Evolutionary conservation across 805 yeast genomes (phyloP).

Genomic region (Metschnikowia matae): DNA sequence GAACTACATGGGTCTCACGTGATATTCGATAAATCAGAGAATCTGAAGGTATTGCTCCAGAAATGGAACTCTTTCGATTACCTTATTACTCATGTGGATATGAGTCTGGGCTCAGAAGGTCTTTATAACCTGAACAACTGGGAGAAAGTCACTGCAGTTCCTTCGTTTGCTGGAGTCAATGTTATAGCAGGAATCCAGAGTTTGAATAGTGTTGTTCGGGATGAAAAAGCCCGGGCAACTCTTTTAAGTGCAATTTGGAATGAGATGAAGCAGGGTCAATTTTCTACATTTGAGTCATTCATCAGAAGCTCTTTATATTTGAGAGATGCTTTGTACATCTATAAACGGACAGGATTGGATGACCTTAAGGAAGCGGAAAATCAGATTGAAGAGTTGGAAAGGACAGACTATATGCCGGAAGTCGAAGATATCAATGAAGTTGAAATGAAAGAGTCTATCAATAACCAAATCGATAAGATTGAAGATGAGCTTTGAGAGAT

Average conservation of each 20-base stretch:
- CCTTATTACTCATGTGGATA: slow-evolving; percentile 26
- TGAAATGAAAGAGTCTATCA: slow-evolving; percentile 18
- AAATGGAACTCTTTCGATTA: slow-evolving; percentile 30
- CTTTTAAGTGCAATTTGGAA: slow-evolving; percentile 4
- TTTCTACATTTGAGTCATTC: slow-evolving; percentile 3
- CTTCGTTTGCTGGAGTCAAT: slow-evolving; percentile 20
- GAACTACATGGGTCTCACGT: slow-evolving; percentile 43
- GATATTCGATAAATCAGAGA: slow-evolving; percentile 78
- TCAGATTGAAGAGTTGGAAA: slow-evolving; percentile 2
- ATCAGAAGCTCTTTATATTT: slow-evolving; percentile 6
- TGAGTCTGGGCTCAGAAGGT: slow-evolving; percentile 9
- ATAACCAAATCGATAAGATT: slow-evolving; percentile 22
- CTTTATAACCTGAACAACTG: slow-evolving; percentile 12
- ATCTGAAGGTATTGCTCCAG: slow-evolving; percentile 27
- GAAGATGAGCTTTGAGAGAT: slow-evolving; percentile 13
- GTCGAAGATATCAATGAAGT: slow-evolving; percentile 16
- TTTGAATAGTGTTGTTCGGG: slow-evolving; percentile 1
- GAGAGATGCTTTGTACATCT: slow-evolving; percentile 26
- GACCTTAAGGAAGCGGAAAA: not conserved
- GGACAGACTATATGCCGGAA: not conserved
- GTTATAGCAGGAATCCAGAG: slow-evolving; percentile 1
- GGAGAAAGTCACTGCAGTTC: slow-evolving; percentile 23
- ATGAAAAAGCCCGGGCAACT: not conserved
- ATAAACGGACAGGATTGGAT: slow-evolving; percentile 20
- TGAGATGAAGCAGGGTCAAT: slow-evolving; percentile 7